Conservation (phyloP, 116 monocot species). For the Thalassia testudinum region DNA sequence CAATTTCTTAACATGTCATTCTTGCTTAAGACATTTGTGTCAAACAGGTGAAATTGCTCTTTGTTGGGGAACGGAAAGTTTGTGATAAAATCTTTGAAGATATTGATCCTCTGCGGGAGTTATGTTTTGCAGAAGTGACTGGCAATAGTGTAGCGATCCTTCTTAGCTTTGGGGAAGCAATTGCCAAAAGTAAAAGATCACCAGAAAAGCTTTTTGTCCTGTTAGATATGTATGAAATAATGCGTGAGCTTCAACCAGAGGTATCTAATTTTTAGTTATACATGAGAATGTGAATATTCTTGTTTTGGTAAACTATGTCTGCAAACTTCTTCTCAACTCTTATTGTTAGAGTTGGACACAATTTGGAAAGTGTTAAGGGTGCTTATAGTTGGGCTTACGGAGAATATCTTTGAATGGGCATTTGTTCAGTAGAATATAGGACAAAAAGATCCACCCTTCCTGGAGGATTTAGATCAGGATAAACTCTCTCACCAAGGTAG, state of each 20-base stretch:
- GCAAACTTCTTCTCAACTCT: too few relatives aligned
- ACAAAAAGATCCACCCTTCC: too few relatives aligned
- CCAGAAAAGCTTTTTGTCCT: conserved; percentile 90
- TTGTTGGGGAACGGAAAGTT: conserved; percentile 72
- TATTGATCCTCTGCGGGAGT: conserved; percentile 36
- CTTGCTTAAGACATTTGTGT: conserved; percentile 1
- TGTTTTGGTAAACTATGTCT: too few relatives aligned
- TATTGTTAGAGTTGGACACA: too few relatives aligned
- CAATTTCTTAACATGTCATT: background rate
- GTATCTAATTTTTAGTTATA: conserved; percentile 12
- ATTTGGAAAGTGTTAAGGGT: too few relatives aligned
- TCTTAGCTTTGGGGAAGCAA: conserved; percentile 83
- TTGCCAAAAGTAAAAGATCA: conserved; percentile 81
- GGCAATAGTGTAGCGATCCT: conserved; percentile 49
- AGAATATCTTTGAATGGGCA: too few relatives aligned
- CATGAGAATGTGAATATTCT: too few relatives aligned
- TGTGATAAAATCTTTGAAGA: conserved; percentile 87
- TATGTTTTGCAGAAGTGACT: conserved; percentile 72
- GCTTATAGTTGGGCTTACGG: too few relatives aligned
- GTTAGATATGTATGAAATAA: conserved; percentile 89
- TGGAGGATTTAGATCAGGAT: too few relatives aligned
- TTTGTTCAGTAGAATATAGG: too few relatives aligned
- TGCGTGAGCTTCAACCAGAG: conserved; percentile 71
- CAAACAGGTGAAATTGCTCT: conserved; percentile 84
- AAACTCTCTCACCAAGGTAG: too few relatives aligned